A percentile compares a stretch with the other conserved stretches of the same genome.
Conservation (phyloP, 306 rosid genomes). For the Glycine tomentella region DNA sequence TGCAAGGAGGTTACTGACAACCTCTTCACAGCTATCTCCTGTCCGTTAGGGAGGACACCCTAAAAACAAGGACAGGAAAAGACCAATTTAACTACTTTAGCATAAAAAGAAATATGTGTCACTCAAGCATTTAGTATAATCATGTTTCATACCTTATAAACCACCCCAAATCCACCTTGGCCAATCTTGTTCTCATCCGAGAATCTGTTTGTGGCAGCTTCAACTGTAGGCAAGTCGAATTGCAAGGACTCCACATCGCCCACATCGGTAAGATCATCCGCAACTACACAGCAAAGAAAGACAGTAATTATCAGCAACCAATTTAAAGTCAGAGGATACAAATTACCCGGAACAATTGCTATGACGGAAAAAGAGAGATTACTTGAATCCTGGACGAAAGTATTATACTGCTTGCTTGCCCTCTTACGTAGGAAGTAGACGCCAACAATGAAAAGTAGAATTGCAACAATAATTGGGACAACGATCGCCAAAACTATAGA, state of each 20-base stretch:
- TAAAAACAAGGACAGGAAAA: constrained; percentile 27
- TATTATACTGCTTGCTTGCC: constrained; percentile 40
- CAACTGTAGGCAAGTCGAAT: constrained; percentile 49
- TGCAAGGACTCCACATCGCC: constrained; percentile 50
- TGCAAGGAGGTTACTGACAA: constrained; percentile 60
- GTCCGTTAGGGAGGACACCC: constrained; percentile 63
- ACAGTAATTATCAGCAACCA: constrained; percentile 13
- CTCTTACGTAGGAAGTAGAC: constrained; percentile 50
- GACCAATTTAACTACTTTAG: constrained; percentile 9
- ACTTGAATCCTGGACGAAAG: constrained; percentile 45
- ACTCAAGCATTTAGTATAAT: not conserved
- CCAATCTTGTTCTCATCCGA: constrained; percentile 55
- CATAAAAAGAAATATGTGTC: not conserved
- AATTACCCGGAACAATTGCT: not conserved
- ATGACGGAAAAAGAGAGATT: constrained; percentile 9
- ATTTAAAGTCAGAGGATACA: constrained; percentile 1
- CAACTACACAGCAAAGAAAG: constrained; percentile 37
- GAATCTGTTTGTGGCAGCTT: constrained; percentile 58
- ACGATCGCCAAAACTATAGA: constrained; percentile 44
- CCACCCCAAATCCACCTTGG: constrained; percentile 68
- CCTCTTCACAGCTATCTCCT: constrained; percentile 68
- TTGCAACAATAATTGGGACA: constrained; percentile 50
- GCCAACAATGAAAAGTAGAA: constrained; percentile 44
- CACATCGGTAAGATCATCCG: constrained; percentile 33
- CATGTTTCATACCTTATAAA: constrained; percentile 54